These are phyloP conservation scores for Hemisphaericaspora nanyangensis DNA, from an alignment of 805 yeast genomes.

Conservation along the genomic window DNA sequence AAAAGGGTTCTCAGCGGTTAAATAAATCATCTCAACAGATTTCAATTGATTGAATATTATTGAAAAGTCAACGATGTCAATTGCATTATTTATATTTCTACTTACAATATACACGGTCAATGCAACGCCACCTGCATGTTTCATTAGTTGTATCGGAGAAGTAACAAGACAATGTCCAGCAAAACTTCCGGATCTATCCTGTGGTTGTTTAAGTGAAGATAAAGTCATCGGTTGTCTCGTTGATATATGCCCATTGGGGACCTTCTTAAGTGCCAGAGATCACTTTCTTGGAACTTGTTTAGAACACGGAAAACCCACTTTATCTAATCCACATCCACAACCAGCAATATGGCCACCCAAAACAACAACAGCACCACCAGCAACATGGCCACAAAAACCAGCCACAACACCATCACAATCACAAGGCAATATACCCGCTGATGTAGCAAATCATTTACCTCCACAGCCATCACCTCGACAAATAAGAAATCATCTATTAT, in stretches of 20 bases:
- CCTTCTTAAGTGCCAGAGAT: slow-evolving; percentile 42
- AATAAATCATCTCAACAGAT: too few species aligned
- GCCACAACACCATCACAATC: neutral
- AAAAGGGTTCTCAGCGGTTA: too few species aligned
- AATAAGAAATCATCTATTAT: too few species aligned
- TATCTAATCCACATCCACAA: slow-evolving; percentile 9
- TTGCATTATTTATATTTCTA: neutral
- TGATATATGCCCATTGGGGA: slow-evolving; percentile 44
- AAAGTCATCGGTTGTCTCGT: slow-evolving; percentile 41
- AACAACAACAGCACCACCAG: neutral
- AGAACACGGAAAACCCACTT: slow-evolving; percentile 24
- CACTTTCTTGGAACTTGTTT: slow-evolving; percentile 48
- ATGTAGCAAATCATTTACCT: too few species aligned
- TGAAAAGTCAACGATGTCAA: neutral
- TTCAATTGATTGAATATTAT: too few species aligned
- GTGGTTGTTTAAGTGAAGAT: slow-evolving; percentile 37
- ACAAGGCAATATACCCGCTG: too few species aligned
- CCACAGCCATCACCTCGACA: neutral
- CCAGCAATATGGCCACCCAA: slow-evolving; percentile 5
- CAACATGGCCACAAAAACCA: neutral
- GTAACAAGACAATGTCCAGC: slow-evolving; percentile 30
- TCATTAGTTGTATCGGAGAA: slow-evolving; percentile 38
- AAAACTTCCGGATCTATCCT: slow-evolving; percentile 31
- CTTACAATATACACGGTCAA: slow-evolving; percentile 7
- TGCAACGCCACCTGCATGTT: slow-evolving; percentile 52